Evolutionary conservation across 1,139 yeast species (phyloP), one percentile per base, ranked within the genome.

Genomic region (Pneumocystis sp.): DNA sequence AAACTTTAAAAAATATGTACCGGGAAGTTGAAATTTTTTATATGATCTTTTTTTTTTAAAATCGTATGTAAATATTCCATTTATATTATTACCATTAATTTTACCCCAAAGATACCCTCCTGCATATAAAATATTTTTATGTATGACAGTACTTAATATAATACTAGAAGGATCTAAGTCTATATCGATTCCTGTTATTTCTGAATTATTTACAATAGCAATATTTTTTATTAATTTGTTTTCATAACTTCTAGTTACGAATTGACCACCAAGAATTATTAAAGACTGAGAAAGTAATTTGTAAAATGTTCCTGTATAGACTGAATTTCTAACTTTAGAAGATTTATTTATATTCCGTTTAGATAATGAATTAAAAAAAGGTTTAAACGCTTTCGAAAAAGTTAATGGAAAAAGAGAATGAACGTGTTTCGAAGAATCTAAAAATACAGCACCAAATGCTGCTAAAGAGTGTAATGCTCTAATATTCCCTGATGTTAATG

Each of bases 21-120:
- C 75, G 10, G 77, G 73, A 7, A 87, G 87, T 70, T 83, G 87
- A 5, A 76, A 73, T 10, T 73, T 68, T 1, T 81, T 71, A 63
- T 81, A 75, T 0, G 77, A 71, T 61, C 4, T 50, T 50, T 76
- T 73, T 60, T 76, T 76, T 35, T 73, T 69, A 70, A 85, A 74
- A 69, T 83, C 81, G 72, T 82, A 85, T 61, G 84, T 78, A 17
- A 82, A 71, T 8, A 85, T 72, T 21, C 87, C 87, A 17, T 70
- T 70, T 15, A 73, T 67, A 1, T 63, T 64, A n/a, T 66, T 64
- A 7, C 70, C 71, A 21, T 70, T 68, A 7, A 76, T 70, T 1
- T 74, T 72, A 1, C 81, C 82, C 0, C 80, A 70, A 1, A 87
- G 83, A 66, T 79, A 77, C 45, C 81, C 80, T 3, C 87, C 87